Evolutionary conservation across 148 eudicot genomes (phyloP), one percentile per base, ranked within the genome.

Genomic region (Chenopodium formosanum): DNA sequence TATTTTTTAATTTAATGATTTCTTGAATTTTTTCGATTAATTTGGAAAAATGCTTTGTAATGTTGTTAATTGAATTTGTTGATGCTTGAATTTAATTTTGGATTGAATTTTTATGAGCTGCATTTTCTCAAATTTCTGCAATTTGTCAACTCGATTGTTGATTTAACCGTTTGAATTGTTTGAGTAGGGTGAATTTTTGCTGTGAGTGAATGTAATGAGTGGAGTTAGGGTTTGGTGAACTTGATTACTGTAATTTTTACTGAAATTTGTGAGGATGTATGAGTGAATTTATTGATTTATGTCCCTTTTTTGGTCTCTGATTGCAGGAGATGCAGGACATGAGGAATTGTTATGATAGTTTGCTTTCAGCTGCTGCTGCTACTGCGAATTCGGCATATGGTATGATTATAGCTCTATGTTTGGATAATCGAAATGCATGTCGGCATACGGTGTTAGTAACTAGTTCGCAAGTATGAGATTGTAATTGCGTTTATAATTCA

Each of bases 351-450:
- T 94, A 93, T 75, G 99, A 96, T 75, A 86, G 95, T 87, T 91
- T 96, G 82, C 94, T 96, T 68, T 94, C 97, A 29, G 99, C 95
- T 53, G 98, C 99, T 86, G 99, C 99, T 34, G 98, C 99, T 22
- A 90, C 98, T 27, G 91, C 95, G 46, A 96, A 96, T 82, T 88
- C 95, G 81, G 97, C 97, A 58, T 96, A 87, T 80, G 99, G 99
- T 94, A 91, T 47, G 74, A 13, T 11, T 70, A 29, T 69, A 7
- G 22, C 73, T 31, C 29, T 13, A 34, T 67, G 27, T 29, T 8
- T 9, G 16, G 53, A 50, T 9, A 50, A 58, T 58, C 22, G 63
- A 17, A 14, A 69, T 69, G 3, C 46, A 34, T 69, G 46, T 69
- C 31, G 1, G 14, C 46, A 13, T 40, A 40, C 44, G 44, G 7